phyloP scores from a whole-genome alignment of 2,329 filamentous ascomycete species.

The Cercospora berteroae region DNA sequence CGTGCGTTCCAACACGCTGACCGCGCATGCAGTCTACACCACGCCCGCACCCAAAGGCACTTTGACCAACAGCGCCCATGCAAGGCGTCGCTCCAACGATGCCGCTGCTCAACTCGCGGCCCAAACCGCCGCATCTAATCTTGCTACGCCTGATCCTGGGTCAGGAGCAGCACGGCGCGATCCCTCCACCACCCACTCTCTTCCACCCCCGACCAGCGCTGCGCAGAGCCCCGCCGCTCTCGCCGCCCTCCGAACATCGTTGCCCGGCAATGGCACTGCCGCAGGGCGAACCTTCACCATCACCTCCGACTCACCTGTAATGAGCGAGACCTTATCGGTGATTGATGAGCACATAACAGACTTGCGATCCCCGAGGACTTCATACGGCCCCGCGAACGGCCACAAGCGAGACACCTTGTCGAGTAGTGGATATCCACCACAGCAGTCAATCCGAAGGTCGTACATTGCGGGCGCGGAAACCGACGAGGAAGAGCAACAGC shows the following conservation, averaged over 20 bases:
- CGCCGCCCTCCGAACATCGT: constrained; percentile 26
- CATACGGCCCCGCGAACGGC: constrained; percentile 44
- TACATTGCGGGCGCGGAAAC: constrained; percentile 95
- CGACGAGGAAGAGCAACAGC: constrained; percentile 79
- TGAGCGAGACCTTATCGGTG: constrained; percentile 92
- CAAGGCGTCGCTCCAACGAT: constrained; percentile 19
- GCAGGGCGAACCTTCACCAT: constrained; percentile 22
- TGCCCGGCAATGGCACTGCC: constrained; percentile 18
- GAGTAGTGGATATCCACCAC: constrained; percentile 87
- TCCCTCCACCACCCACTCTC: constrained; percentile 16
- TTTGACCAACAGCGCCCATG: constrained; percentile 24
- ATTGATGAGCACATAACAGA: constrained; percentile 97
- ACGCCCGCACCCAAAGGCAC: constrained; percentile 40
- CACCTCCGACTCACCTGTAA: constrained; percentile 59
- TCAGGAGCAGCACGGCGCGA: constrained; percentile 11
- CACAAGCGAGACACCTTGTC: constrained; percentile 50
- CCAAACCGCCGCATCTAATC: constrained; percentile 18
- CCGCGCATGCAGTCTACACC: constrained; percentile 39
- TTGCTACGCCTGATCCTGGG: constrained; percentile 15
- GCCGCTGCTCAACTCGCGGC: constrained; percentile 20
- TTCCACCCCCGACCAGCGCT: constrained; percentile 9
- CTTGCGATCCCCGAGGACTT: constrained; percentile 57
- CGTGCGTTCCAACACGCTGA: constrained; percentile 15
- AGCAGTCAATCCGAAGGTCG: constrained; percentile 68
- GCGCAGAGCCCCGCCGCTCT: constrained; percentile 21